phyloP scores from a whole-genome alignment of 805 yeast genomes.

The Hanseniaspora vineae region DNA sequence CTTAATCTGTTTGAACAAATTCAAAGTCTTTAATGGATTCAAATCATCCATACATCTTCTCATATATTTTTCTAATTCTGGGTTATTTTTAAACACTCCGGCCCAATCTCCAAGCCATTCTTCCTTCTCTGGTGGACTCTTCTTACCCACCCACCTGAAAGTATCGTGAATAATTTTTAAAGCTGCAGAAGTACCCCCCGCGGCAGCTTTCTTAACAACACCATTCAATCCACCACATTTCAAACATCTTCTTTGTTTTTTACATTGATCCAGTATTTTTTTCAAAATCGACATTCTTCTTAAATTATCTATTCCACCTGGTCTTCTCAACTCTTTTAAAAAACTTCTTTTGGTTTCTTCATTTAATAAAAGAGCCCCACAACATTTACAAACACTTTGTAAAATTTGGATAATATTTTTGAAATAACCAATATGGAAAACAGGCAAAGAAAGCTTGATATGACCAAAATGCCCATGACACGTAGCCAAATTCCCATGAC shows the following conservation, averaged over 20 bases:
- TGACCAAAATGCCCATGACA: slow-evolving; percentile 99
- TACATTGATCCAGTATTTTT: slow-evolving; percentile 79
- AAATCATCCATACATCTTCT: slow-evolving; percentile 86
- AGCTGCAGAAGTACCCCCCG: slow-evolving; percentile 87
- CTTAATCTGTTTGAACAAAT: slow-evolving; percentile 71
- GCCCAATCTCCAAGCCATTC: slow-evolving; percentile 83
- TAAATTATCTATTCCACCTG: slow-evolving; percentile 69
- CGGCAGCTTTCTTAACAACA: slow-evolving; percentile 91
- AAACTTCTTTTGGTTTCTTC: slow-evolving; percentile 60
- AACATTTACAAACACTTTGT: slow-evolving; percentile 83
- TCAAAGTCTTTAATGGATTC: slow-evolving; percentile 81
- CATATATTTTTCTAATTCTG: slow-evolving; percentile 78
- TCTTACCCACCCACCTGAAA: slow-evolving; percentile 91
- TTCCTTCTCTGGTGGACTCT: slow-evolving; percentile 68
- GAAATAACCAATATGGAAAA: slow-evolving; percentile 94
- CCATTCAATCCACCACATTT: slow-evolving; percentile 86
- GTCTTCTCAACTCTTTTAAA: slow-evolving; percentile 68
- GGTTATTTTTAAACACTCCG: slow-evolving; percentile 57
- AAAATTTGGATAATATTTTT: slow-evolving; percentile 78
- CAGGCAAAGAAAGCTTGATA: slow-evolving; percentile 83
- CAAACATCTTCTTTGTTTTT: slow-evolving; percentile 85
- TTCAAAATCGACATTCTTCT: slow-evolving; percentile 84
- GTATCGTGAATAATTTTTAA: slow-evolving; percentile 91
- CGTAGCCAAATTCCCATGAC: slow-evolving; percentile 82
- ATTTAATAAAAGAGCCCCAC: slow-evolving; percentile 66